Evolutionary conservation across 495 filamentous ascomycete species (phyloP), one percentile per base, ranked within the genome.

Genomic region (Paragyromitra xinjiangensis): DNA sequence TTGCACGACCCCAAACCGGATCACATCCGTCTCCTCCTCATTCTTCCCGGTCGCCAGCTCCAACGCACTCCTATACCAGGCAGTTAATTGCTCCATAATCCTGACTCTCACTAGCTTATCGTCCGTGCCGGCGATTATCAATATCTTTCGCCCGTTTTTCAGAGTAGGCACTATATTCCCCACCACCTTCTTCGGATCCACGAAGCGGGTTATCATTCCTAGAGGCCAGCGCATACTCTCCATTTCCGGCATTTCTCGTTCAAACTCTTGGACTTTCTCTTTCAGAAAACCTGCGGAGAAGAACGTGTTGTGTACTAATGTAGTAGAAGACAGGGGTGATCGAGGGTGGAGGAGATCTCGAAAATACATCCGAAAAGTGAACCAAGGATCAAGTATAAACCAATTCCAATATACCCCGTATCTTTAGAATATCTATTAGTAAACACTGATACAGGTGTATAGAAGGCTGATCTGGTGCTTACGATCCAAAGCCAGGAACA

Each of bases 191-290:
- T 69, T 42, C 1, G 83, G 77, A 26, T 84, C 80, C 12, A 84
- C 83, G 73, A 88, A 87, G 0, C 72, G 61, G 19, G 65, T 68
- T 40, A 85, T 80, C 85, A 86, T 85, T 2, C 83, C 83, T 14
- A 87, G 2, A 0, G 86, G 81, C 86, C 84, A 88, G 14, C 84
- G 66, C 50, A 87, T 83, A 50, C 83, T 85, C 73, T 88, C 86
- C 68, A 85, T 88, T 6, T 83, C 76, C 19, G 81, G 80, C 45
- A 84, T 78, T 12, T 78, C 73, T 9, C 66, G 69, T 67, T 87
- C 84, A 48, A 87, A 84, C 2, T 78, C 66, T 37, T 77, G 24
- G 0, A 87, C 81, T 6, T 83, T 77, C 1, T 67, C 44, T 0
- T 71, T 71, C 0, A 83, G 80, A 12, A 83, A 83, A 24, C 77